Evolutionary conservation across 352 stramenopile genomes (phyloP), one percentile per base, ranked within the genome.

Genomic region (Pythium rhizo-oryzae): DNA sequence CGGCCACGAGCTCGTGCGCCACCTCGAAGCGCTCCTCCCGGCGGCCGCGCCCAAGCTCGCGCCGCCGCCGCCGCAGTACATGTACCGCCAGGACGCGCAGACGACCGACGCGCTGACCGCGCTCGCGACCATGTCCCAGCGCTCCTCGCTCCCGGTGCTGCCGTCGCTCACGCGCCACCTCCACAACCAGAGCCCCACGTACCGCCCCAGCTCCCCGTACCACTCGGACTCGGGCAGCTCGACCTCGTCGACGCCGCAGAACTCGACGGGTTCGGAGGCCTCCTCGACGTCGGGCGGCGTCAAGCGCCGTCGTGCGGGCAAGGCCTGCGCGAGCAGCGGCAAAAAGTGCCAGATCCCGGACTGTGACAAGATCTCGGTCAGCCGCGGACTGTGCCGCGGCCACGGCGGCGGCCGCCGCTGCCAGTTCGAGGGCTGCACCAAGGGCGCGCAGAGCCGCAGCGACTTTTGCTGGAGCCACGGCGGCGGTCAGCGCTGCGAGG

Each of bases 391-490:
- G 41, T 91, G 83, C 67, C 79, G 81, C 2, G 75, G 76, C 16
- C 83, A 92, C 63, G 83, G 83, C n/a, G 83, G 83, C 30, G 83
- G 83, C 2, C 78, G 82, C 21, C 77, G 81, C 11, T 92, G 83
- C 71, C 80, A 86, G 25, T 59, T 84, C 30, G 51, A 35, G 1
- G 79, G 71, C 3, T 92, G 83, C 69, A 44, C 64, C 23, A 88
- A 87, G 47, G 72, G 81, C 15, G 82, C 81, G 8, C 81, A 90
- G 70, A 87, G 80, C 49, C 75, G 79, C 44, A 84, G 82, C 25
- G 69, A 85, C 56, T 84, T 80, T 39, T 91, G 83, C 69, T 88
- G 82, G 78, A 78, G 79, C 0, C 83, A 91, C 66, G 83, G 83
- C 11, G 83, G 81, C 30, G 81, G 83, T 35, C 77, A 88, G 41